These are phyloP conservation scores for Nigrospora sphaerica DNA, from an alignment of 2,329 filamentous ascomycete genomes.

Conservation along the genomic window DNA sequence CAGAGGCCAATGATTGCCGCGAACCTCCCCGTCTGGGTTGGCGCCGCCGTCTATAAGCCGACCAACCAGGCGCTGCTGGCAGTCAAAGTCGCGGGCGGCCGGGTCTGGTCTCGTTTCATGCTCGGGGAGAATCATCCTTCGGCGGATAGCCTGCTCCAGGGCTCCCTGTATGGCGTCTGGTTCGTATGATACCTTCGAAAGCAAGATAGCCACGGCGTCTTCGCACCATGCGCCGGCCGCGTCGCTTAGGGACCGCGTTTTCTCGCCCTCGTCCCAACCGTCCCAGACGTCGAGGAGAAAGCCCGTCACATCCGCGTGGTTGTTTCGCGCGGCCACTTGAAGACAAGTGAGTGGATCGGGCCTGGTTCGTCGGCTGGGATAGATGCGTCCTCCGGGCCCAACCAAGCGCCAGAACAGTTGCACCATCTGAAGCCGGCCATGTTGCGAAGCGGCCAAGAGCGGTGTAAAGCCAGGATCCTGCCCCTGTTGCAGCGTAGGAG, in stretches of 20 bases:
- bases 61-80: not conserved
- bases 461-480: not conserved
- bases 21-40: not conserved
- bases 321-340: not conserved
- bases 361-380: not conserved
- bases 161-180: not conserved
- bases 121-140: not conserved
- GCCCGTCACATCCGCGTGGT: not conserved
- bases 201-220: not conserved
- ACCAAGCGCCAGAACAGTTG: not conserved
- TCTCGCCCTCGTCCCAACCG: not conserved
- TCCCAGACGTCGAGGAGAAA: not conserved
- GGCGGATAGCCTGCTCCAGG: not conserved
- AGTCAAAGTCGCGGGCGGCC: not conserved
- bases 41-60: not conserved
- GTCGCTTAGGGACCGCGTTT: not conserved
- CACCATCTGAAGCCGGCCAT: not conserved
- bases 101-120: not conserved
- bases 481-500: not conserved
- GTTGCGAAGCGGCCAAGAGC: not conserved
- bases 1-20: not conserved
- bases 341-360: not conserved
- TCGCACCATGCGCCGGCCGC: not conserved
- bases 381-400: not conserved
- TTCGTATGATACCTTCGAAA: not conserved